Evolutionary conservation across 192 early-diverging fungal genomes (phyloP), one percentile per base, ranked within the genome.

Genomic region (Rhizoclosmatium globosum): DNA sequence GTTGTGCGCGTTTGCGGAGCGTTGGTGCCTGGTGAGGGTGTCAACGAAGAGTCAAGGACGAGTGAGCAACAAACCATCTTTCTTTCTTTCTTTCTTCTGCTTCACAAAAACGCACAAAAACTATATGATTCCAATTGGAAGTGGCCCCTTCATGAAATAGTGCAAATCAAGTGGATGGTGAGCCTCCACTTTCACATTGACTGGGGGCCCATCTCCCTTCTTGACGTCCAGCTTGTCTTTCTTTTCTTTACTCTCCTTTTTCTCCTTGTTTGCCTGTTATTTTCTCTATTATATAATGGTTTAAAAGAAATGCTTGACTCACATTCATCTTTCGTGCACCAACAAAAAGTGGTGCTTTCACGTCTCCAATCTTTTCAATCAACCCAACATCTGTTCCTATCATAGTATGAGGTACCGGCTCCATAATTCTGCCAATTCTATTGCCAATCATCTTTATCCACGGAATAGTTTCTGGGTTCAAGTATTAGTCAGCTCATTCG

Each of bases 351-450:
- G 66, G 4, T 13, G 21, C 66, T 68, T 68, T 42, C 46, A 56
- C 39, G 69, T 71, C 53, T 47, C 21, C 50, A 56, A 71, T 56
- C 23, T 42, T 71, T 53, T 71, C 70, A 47, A 79, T 79, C 11
- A 73, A 7, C 7, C 59, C 78, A 41, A 79, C 47, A 45, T 78
- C 77, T 67, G 66, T 78, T 57, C 77, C 77, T 6, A 68, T 47
- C 58, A 4, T 21, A 15, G 44, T 13, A 4, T 59, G 19, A 3
- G 78, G 78, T 19, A 44, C 7, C 23, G 44, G 31, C 53, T 65
- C 68, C 69, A 71, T 53, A 19, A 71, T 65, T 62, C 78, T 19
- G 19, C 69, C 78, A 3, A 79, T 23, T 23, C 62, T 13, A 11
- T 60, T 45, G 48, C 43, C 41, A 23, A 76, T 44, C 0, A 23